phyloP scores from a whole-genome alignment of 108 stramenopile species.

The Nitzschia sp. region DNA sequence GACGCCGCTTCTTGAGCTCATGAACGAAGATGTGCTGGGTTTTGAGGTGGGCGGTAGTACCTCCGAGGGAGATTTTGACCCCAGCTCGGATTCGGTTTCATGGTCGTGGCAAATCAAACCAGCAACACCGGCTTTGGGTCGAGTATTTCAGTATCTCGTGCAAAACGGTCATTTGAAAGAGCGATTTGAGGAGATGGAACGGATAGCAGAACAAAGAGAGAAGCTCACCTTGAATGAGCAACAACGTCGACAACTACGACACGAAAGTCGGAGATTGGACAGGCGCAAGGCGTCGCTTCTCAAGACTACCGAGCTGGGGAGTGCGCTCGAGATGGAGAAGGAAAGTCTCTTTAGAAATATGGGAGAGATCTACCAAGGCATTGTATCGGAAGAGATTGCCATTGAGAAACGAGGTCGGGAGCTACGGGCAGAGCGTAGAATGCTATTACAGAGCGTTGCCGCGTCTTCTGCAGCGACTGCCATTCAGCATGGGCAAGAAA shows the following conservation, averaged over 20 bases:
- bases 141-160: constrained; percentile 16
- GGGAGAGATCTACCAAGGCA: neutral
- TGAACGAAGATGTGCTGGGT: constrained; percentile 21
- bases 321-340: neutral
- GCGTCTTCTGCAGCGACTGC: neutral
- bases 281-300: constrained; percentile 9
- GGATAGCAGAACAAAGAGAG: neutral
- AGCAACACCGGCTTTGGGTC: constrained; percentile 16
- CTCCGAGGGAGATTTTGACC: neutral
- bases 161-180: constrained; percentile 7
- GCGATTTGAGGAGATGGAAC: constrained; percentile 12
- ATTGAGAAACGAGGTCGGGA: neutral
- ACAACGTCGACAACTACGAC: neutral
- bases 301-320: constrained; percentile 9
- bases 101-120: constrained; percentile 29
- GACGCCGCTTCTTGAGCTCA: constrained; percentile 16
- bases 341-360: neutral
- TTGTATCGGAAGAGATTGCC: constrained; percentile 11
- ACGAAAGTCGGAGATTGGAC: constrained; percentile 12
- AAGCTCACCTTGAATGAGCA: neutral
- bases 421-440: neutral
- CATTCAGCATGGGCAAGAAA: neutral
- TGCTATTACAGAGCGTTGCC: neutral
- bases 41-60: constrained; percentile 3
- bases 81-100: neutral